phyloP scores from a whole-genome alignment of 352 stramenopile species.

The Hyaloperonospora arabidopsidis region DNA sequence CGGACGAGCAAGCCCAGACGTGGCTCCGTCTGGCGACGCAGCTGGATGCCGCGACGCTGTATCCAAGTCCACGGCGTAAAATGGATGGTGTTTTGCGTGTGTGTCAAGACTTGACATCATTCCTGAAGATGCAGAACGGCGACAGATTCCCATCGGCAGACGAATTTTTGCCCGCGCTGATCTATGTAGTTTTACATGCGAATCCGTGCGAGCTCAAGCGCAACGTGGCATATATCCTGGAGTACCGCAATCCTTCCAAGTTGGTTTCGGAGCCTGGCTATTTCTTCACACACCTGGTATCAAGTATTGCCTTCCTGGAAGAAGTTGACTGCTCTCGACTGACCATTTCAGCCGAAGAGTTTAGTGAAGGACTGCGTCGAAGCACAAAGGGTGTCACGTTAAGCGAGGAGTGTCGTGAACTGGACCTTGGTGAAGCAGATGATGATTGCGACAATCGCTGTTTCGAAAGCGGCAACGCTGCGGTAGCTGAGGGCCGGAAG shows the following conservation, averaged over 20 bases:
- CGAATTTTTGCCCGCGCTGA: constrained; percentile 88
- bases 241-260: constrained; percentile 59
- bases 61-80: constrained; percentile 72
- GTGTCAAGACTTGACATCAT: constrained; percentile 60
- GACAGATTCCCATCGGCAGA: constrained; percentile 78
- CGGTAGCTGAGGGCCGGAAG: constrained; percentile 11
- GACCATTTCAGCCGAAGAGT: constrained; percentile 68
- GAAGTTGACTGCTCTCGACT: constrained; percentile 61
- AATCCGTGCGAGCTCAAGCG: constrained; percentile 82
- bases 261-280: constrained; percentile 88
- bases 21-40: constrained; percentile 44
- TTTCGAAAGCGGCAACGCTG: neutral
- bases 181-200: constrained; percentile 81
- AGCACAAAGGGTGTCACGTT: constrained; percentile 10
- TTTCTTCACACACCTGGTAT: constrained; percentile 88
- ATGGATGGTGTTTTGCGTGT: constrained; percentile 73
- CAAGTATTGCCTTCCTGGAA: constrained; percentile 72
- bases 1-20: constrained; percentile 24
- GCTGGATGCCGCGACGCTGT: constrained; percentile 39
- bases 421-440: constrained; percentile 19
- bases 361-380: constrained; percentile 44
- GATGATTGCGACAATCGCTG: constrained; percentile 3
- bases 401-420: constrained; percentile 16
- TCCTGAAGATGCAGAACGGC: constrained; percentile 43
- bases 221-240: constrained; percentile 81